A percentile compares a stretch with the other conserved stretches of the same genome.
phyloP scores from a whole-genome alignment of 805 yeast species.

The Pichia insulana region DNA sequence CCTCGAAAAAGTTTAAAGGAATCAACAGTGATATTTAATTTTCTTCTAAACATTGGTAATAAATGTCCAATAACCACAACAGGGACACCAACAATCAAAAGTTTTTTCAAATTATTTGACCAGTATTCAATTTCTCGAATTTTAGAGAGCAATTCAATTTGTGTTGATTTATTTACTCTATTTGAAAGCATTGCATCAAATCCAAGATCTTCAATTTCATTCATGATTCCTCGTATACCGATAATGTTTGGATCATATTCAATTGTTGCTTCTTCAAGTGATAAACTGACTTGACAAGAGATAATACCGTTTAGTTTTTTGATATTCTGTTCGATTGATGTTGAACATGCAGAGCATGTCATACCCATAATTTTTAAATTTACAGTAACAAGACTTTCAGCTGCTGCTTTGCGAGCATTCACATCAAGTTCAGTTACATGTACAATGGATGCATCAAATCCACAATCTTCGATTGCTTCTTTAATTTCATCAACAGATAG shows the following conservation, averaged over 20 bases:
- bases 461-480: slow-evolving; percentile 38
- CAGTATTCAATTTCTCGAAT: slow-evolving; percentile 67
- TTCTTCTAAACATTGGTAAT: slow-evolving; percentile 30
- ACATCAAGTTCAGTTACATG: slow-evolving; percentile 25
- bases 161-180: slow-evolving; percentile 54
- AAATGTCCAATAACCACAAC: slow-evolving; percentile 44
- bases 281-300: slow-evolving; percentile 40
- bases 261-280: slow-evolving; percentile 48
- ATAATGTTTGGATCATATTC: slow-evolving; percentile 39
- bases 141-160: slow-evolving; percentile 59
- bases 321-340: slow-evolving; percentile 41
- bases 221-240: slow-evolving; percentile 60
- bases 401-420: neutral
- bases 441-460: slow-evolving; percentile 39
- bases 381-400: slow-evolving; percentile 9
- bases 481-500: slow-evolving; percentile 28
- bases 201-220: slow-evolving; percentile 41
- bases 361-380: slow-evolving; percentile 44
- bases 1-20: slow-evolving; percentile 38
- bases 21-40: slow-evolving; percentile 11
- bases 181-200: slow-evolving; percentile 42
- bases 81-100: slow-evolving; percentile 55
- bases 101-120: slow-evolving; percentile 44
- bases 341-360: slow-evolving; percentile 51
- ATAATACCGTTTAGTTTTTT: slow-evolving; percentile 38